Evolutionary conservation across 768 basidiomycete genomes (phyloP), one percentile per base, ranked within the genome.

Genomic region (Xerocomellus amylosporus): DNA sequence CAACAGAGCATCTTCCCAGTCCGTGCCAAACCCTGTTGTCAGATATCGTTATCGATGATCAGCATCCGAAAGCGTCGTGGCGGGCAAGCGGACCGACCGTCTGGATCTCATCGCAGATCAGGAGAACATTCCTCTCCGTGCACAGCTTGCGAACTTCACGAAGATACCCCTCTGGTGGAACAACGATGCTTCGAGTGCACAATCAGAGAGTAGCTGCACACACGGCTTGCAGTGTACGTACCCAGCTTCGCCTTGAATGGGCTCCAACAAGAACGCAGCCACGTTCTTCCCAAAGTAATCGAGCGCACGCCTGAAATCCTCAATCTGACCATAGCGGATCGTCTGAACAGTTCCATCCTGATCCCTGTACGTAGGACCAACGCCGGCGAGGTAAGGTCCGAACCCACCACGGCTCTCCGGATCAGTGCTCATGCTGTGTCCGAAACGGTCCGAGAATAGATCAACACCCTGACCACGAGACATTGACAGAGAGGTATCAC

Each of bases 181-280:
- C 90, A 55, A 98, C 85, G 61, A 99, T 96, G 12, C 94, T 93
- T 64, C 20, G 41, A 8, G 39, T 14, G 33, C 17, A 17, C 10
- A 48, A 15, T 49, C 9, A 58, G 50, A 44, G 30, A 44, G 30
- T 15, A 28, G 19, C 4, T 6, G 28, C n/a, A 34, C 15, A 22
- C 10, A 13, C 17, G 36, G 38, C 20, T 8, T 10, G 6, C 2
- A 26, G 30, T 2, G 34, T 59, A 76, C 89, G 42, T 68, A 93
- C 91, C 93, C 95, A 17, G 96, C 96, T 74, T 98, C 96, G n/a
- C 96, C 96, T 70, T 99, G 97, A 58, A 99, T 98, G 6, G 97
- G 97, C 73, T 99, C 97, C 4, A 99, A 82, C 52, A 99, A 79
- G 77, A 99, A 94, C 1, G 91, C 96, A 7, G 95, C 97, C 24